Percentiles rank a stretch among this genome's conserved stretches.
phyloP scores from a whole-genome alignment of 352 stramenopile genomes.

The Globisporangium orthogonon region DNA sequence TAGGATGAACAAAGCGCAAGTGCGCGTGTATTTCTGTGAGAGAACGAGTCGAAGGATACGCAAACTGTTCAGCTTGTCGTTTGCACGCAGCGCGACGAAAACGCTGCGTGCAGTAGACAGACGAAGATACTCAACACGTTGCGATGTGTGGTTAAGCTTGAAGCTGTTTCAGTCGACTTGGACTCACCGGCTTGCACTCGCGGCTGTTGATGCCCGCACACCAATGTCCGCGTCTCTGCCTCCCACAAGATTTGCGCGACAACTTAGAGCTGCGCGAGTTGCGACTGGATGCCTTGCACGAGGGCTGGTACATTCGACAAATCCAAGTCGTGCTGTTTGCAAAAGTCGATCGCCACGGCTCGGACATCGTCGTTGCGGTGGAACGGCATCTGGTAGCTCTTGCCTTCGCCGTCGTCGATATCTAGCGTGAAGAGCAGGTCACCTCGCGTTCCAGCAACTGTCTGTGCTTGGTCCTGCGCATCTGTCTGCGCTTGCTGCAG shows the following conservation, averaged over 20 bases:
- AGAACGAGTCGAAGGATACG: not conserved
- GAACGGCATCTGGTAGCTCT: constrained; percentile 33
- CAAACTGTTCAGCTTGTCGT: not conserved
- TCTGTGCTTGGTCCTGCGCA: constrained; percentile 4
- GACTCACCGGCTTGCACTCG: not conserved
- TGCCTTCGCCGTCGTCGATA: constrained; percentile 50
- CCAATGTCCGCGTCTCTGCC: not conserved
- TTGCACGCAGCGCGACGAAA: too few species aligned
- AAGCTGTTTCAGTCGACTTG: not conserved
- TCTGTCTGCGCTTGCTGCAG: constrained; percentile 3
- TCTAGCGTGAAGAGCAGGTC: constrained; percentile 63
- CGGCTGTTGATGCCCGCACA: not conserved
- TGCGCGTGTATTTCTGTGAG: not conserved
- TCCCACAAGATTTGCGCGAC: not conserved
- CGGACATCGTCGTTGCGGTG: constrained; percentile 47
- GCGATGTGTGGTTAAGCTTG: not conserved
- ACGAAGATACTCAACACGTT: not conserved
- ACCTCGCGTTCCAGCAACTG: constrained; percentile 12
- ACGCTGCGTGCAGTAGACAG: not conserved
- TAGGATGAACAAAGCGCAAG: not conserved
- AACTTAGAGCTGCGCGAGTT: constrained; percentile 29
- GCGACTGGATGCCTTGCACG: constrained; percentile 46
- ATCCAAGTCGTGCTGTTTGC: constrained; percentile 43
- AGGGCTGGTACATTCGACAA: constrained; percentile 50
- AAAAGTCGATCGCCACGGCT: constrained; percentile 45